phyloP scores from a whole-genome alignment of 768 basidiomycete genomes.

The Phanerochaete sordida region DNA sequence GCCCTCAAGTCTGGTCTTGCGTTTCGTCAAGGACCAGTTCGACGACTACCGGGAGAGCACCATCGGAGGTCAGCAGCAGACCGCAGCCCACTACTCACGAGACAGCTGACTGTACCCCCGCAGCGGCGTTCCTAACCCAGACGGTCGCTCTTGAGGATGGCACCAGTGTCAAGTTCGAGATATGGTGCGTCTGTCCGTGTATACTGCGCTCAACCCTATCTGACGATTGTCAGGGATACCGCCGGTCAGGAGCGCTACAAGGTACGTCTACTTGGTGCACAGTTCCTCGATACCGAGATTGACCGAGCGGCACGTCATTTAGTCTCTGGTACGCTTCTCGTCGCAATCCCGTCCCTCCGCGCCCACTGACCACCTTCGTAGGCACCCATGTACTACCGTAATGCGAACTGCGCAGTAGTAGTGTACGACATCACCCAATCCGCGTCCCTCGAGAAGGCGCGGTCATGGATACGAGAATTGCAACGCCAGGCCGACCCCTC shows the following conservation, averaged over 20 bases:
- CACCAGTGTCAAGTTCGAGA: constrained; percentile 95
- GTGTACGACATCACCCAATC: constrained; percentile 95
- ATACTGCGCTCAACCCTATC: constrained; percentile 3
- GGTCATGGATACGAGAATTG: constrained; percentile 93
- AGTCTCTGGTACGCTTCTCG: constrained; percentile 44
- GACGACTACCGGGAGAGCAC: constrained; percentile 95
- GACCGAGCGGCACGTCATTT: constrained; percentile 2
- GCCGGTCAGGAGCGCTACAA: constrained; percentile 96
- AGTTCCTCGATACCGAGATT: constrained; percentile 12
- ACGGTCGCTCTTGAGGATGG: constrained; percentile 88
- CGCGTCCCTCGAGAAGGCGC: constrained; percentile 91
- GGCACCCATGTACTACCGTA: constrained; percentile 97
- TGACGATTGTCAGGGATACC: constrained; percentile 66
- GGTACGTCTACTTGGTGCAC: constrained; percentile 29
- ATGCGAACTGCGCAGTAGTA: constrained; percentile 90
- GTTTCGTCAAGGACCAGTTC: constrained; percentile 96
- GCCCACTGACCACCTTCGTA: constrained; percentile 24
- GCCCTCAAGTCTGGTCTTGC: constrained; percentile 74
- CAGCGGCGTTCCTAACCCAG: constrained; percentile 98
- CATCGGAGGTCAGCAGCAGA: constrained; percentile 62
- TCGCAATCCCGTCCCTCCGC: not conserved
- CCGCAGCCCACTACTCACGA: not conserved
- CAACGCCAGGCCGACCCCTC: constrained; percentile 97
- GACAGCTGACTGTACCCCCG: not conserved
- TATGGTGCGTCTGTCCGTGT: constrained; percentile 59